Conservation (phyloP, 2,329 filamentous ascomycete species). For the Pestalotiopsis sp. region DNA sequence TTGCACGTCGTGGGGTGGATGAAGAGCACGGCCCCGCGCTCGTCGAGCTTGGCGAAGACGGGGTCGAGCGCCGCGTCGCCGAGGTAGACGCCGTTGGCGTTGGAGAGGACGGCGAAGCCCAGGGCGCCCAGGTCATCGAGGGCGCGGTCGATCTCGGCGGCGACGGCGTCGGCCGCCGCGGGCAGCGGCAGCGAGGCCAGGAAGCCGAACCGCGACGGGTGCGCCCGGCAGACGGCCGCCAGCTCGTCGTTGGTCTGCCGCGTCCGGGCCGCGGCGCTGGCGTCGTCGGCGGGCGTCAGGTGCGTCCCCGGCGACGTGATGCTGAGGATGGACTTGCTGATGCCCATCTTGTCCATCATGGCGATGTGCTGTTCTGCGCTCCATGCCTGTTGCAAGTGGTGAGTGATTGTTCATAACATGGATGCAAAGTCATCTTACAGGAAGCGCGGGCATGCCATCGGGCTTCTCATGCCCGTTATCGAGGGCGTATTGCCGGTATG, state of each 20-base stretch:
- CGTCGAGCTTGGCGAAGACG: conserved; percentile 43
- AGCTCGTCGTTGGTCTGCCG: conserved; percentile 33
- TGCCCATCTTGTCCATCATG: conserved; percentile 51
- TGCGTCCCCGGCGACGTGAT: conserved; percentile 57
- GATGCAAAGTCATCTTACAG: conserved; percentile 23
- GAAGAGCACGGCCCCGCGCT: conserved; percentile 41
- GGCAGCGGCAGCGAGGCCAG: conserved; percentile 42
- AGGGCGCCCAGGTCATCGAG: conserved; percentile 35
- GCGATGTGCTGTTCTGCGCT: conserved; percentile 45
- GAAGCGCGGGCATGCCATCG: conserved; percentile 53
- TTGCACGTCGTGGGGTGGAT: conserved; percentile 43
- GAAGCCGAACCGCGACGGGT: conserved; percentile 39
- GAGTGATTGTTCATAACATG: neutral
- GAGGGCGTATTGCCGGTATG: conserved; percentile 42
- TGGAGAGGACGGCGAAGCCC: conserved; percentile 45
- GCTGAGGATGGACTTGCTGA: conserved; percentile 55
- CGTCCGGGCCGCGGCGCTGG: conserved; percentile 29
- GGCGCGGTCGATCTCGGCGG: conserved; percentile 39
- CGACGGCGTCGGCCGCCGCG: conserved; percentile 25
- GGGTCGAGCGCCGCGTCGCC: conserved; percentile 40
- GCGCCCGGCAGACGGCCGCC: conserved; percentile 27
- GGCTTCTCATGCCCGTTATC: conserved; percentile 43
- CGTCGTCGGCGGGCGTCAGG: conserved; percentile 36
- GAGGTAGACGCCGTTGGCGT: conserved; percentile 43
- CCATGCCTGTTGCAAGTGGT: conserved; percentile 38